Conservation (phyloP, 2,329 filamentous ascomycete species). For the Cytospora piceae region DNA sequence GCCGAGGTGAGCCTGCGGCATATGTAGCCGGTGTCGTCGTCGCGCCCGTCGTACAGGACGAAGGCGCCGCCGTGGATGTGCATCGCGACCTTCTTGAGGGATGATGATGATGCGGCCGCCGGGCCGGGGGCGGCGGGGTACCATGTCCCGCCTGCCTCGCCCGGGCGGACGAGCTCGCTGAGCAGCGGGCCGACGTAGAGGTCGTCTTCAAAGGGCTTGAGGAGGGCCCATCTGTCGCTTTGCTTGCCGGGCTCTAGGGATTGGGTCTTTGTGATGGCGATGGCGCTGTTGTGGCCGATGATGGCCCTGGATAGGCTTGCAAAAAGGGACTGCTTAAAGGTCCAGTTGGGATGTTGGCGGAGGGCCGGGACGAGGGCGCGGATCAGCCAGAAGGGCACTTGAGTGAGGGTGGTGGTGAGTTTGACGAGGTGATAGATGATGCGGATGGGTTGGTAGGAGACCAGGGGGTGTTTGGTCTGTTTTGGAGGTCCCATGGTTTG, state of each 20-base stretch:
- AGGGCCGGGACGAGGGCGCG: slow-evolving; percentile 26
- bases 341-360: slow-evolving; percentile 30
- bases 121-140: slow-evolving; percentile 28
- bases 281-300: slow-evolving; percentile 13
- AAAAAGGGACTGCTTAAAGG: slow-evolving; percentile 23
- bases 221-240: slow-evolving; percentile 8
- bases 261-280: slow-evolving; percentile 23
- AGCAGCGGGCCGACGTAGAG: slow-evolving; percentile 30
- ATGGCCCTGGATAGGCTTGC: slow-evolving; percentile 10
- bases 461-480: slow-evolving; percentile 20
- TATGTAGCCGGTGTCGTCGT: slow-evolving; percentile 36
- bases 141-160: slow-evolving; percentile 34
- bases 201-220: slow-evolving; percentile 52
- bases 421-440: slow-evolving; percentile 22
- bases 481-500: slow-evolving; percentile 5
- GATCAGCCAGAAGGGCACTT: slow-evolving; percentile 27
- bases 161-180: slow-evolving; percentile 20
- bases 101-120: neutral
- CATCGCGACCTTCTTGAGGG: slow-evolving; percentile 41
- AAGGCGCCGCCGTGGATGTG: slow-evolving; percentile 56
- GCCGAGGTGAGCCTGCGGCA: slow-evolving; percentile 29
- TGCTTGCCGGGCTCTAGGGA: slow-evolving; percentile 22
- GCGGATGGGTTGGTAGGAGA: slow-evolving; percentile 30
- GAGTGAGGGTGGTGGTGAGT: slow-evolving; percentile 14
- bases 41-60: slow-evolving; percentile 48